Percentiles rank a stretch among this genome's conserved stretches.
phyloP scores from a whole-genome alignment of 2,329 filamentous ascomycete genomes.

The Clarireedia hainanense region DNA sequence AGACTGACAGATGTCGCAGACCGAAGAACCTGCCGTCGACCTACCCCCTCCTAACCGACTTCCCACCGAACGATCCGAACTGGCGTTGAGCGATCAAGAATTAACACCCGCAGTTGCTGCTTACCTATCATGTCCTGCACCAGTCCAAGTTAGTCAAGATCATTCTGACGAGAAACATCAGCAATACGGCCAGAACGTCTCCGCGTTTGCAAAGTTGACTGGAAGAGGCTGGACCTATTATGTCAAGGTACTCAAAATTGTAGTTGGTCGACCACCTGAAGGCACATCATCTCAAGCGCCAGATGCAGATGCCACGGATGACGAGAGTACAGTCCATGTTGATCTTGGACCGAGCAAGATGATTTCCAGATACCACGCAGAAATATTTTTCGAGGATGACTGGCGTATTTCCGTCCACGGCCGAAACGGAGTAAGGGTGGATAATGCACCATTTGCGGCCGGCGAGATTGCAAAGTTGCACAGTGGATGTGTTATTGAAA shows the following conservation, averaged over 20 bases:
- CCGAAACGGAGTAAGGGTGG: constrained; percentile 81
- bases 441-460: constrained; percentile 63
- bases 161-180: constrained; percentile 56
- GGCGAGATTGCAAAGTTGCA: constrained; percentile 57
- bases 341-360: constrained; percentile 81
- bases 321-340: constrained; percentile 57
- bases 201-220: constrained; percentile 75
- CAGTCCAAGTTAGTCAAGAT: constrained; percentile 52
- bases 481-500: constrained; percentile 86
- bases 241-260: constrained; percentile 64
- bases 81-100: constrained; percentile 38
- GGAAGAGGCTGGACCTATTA: constrained; percentile 81
- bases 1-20: constrained; percentile 26
- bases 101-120: constrained; percentile 27
- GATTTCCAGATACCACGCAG: constrained; percentile 68
- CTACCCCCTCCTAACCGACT: constrained; percentile 15
- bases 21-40: constrained; percentile 28
- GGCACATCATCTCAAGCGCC: constrained; percentile 26
- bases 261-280: constrained; percentile 66
- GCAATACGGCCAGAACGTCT: constrained; percentile 48
- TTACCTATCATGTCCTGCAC: constrained; percentile 27
- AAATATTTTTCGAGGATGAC: constrained; percentile 64
- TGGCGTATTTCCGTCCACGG: constrained; percentile 88
- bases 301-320: constrained; percentile 22
- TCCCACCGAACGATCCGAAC: constrained; percentile 35